Evolutionary conservation across 306 rosid genomes (phyloP).

Genomic region (Biancaea sappan): DNA sequence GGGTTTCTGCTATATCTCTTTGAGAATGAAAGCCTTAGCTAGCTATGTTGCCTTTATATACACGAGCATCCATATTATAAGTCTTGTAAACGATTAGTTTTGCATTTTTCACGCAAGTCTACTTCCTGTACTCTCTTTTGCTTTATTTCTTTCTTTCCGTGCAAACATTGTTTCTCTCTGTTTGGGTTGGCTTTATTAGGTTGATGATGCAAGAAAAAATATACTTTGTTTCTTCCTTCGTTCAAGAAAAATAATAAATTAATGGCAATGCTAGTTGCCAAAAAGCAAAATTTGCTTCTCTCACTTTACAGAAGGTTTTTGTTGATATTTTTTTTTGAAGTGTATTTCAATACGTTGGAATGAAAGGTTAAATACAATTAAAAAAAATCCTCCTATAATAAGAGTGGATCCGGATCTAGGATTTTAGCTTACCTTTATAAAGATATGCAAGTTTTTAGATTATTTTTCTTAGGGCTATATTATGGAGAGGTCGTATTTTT

Average conservation of each 20-base stretch:
- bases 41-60: not conserved
- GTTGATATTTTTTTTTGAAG: no score
- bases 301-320: no score
- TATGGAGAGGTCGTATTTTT: no score
- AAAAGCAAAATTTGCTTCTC: not conserved
- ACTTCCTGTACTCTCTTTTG: not conserved
- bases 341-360: no score
- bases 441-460: no score
- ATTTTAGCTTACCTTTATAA: no score
- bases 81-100: not conserved
- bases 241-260: not conserved
- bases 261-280: no score
- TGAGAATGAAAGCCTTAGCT: not conserved
- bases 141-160: slow-evolving; percentile 28
- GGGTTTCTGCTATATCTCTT: not conserved
- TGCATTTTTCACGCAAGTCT: not conserved
- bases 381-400: no score
- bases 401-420: no score
- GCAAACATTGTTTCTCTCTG: not conserved
- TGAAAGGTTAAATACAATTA: no score
- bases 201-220: not conserved
- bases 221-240: not conserved
- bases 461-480: no score
- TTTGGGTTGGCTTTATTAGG: not conserved
- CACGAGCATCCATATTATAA: no score